A percentile compares a stretch with the other conserved stretches of the same genome.
phyloP scores from a whole-genome alignment of 148 eudicot species.

The Amaranthus cruentus region DNA sequence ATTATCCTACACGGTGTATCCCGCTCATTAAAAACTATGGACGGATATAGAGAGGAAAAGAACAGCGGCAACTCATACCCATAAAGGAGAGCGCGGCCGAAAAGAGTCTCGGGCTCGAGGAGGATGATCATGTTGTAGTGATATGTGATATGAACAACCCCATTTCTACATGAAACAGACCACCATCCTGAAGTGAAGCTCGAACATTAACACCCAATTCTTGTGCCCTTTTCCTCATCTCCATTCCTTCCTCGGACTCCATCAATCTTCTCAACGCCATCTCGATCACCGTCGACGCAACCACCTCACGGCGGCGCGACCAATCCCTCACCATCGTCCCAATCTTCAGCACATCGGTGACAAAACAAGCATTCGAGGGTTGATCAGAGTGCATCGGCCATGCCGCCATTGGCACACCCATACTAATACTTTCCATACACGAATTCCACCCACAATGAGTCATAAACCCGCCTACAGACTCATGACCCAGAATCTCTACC shows the following conservation, averaged over 20 bases:
- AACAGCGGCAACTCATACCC: too few species aligned
- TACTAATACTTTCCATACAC: slow-evolving; percentile 51
- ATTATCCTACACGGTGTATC: too few species aligned
- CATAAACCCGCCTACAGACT: slow-evolving; percentile 50
- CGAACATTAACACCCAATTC: slow-evolving; percentile 29
- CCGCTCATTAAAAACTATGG: too few species aligned
- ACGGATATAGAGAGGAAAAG: too few species aligned
- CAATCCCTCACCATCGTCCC: slow-evolving; percentile 42
- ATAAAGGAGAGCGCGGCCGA: too few species aligned
- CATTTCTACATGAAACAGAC: slow-evolving; percentile 38
- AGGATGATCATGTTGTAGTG: slow-evolving; percentile 23
- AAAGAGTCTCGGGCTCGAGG: neutral
- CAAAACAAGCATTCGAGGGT: slow-evolving; percentile 41
- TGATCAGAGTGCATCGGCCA: slow-evolving; percentile 76
- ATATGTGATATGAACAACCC: slow-evolving; percentile 56
- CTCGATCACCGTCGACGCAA: slow-evolving; percentile 21
- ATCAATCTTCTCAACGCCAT: slow-evolving; percentile 38
- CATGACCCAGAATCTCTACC: slow-evolving; percentile 47
- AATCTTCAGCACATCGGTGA: slow-evolving; percentile 35
- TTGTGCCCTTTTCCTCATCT: slow-evolving; percentile 39
- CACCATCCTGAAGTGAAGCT: slow-evolving; percentile 35
- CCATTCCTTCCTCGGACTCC: slow-evolving; percentile 42
- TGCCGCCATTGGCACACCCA: slow-evolving; percentile 58
- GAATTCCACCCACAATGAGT: slow-evolving; percentile 81
- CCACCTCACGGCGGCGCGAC: slow-evolving; percentile 27